A percentile compares a stretch with the other conserved stretches of the same genome.
These are phyloP conservation scores for Trichoderma reesei DNA, from an alignment of 495 filamentous ascomycete species.

Conservation along the genomic window DNA sequence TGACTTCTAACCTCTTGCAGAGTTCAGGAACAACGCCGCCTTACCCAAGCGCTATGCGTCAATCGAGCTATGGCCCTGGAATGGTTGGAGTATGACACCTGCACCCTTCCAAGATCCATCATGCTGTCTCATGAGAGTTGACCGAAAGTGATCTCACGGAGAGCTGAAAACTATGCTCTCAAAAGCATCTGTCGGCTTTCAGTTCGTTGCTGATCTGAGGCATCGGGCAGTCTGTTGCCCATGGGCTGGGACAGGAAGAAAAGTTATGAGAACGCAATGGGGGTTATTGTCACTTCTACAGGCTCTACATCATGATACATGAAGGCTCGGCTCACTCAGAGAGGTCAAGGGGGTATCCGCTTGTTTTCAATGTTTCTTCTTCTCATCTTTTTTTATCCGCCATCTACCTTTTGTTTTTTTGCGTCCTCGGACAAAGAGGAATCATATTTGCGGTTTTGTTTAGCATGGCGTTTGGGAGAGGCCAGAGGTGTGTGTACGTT, in stretches of 20 bases:
- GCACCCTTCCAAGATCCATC: too few relatives aligned
- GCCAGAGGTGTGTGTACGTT: neutral
- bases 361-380: neutral
- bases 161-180: conserved; percentile 3
- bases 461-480: conserved; percentile 10
- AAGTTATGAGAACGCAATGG: neutral
- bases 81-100: conserved; percentile 27
- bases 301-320: neutral
- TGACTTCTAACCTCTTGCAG: conserved; percentile 7
- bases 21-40: conserved; percentile 11
- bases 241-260: neutral
- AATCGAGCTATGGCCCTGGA: conserved; percentile 31
- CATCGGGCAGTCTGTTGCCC: too few relatives aligned
- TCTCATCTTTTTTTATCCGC: neutral
- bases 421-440: conserved; percentile 1
- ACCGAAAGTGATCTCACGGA: neutral
- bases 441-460: neutral
- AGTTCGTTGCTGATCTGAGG: neutral
- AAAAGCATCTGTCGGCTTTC: neutral
- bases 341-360: neutral
- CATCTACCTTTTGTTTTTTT: neutral
- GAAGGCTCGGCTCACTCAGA: neutral
- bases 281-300: neutral
- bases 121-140: neutral
- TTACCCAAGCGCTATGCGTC: conserved; percentile 22